Evolutionary conservation across 192 early-diverging fungal genomes (phyloP), one percentile per base, ranked within the genome.

Genomic region (Podila minutissima): DNA sequence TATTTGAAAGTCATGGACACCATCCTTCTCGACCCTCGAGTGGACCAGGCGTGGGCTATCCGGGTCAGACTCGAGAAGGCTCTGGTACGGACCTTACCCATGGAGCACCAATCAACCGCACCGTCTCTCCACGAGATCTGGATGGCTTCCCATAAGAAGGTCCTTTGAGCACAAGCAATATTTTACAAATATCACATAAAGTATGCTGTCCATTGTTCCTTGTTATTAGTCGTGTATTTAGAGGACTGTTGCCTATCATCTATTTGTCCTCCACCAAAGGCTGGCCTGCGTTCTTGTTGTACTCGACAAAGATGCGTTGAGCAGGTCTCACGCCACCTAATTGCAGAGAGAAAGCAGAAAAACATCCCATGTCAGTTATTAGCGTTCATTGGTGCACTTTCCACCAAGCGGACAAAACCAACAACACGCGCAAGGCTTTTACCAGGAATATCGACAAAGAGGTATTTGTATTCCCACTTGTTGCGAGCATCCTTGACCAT

Each of bases 401-500:
- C 19, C 11, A 22, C n/a, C 17, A n/a, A 26, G n/a, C 13, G n/a
- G 62, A 46, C 22, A 41, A 22, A 64, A 41, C 31, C n/a, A 28
- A 35, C 20, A 24, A n/a, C 20, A 64, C n/a, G 19, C 13, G n/a
- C 17, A 66, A 9, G 15, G 19, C 17, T 7, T 31, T 41, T 81
- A 84, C 87, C 87, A 60, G 87, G 87, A 41, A 88, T 86, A 64
- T 88, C 87, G 3, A 86, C 87, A 79, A 82, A 83, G 32, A 88
- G 75, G 59, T 85, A 81, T 51, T 83, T 83, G 71, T 85, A 88
- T 22, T 85, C 75, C 87, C 87, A 88, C 48, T 88, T 85, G 50
- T 71, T 72, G 55, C 66, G 69, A 29, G 61, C 64, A 64, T 79
- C 86, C 70, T 89, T 89, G 51, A 86, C 67, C 87, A 88, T 88